Conservation (phyloP, 495 filamentous ascomycete genomes). For the Penicillium daleae region DNA sequence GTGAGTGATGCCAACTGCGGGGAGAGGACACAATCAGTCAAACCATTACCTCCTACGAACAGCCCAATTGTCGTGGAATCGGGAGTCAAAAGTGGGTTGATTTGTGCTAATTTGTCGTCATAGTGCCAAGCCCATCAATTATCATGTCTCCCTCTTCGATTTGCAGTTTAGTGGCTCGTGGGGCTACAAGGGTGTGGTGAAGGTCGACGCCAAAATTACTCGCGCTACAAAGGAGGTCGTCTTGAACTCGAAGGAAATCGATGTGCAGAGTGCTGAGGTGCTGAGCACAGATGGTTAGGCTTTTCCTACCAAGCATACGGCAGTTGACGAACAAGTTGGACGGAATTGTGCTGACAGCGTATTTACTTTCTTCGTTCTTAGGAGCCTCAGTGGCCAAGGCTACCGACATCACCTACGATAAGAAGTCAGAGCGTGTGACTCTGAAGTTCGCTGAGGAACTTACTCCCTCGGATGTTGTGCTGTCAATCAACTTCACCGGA, state of each 20-base stretch:
- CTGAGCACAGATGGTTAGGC: conserved; percentile 38
- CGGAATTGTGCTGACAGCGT: conserved; percentile 18
- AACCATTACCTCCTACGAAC: not conserved
- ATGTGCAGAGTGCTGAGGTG: conserved; percentile 43
- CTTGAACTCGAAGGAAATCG: conserved; percentile 64
- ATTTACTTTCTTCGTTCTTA: conserved; percentile 13
- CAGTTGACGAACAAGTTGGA: not conserved
- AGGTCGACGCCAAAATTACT: conserved; percentile 62
- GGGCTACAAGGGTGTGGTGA: conserved; percentile 81
- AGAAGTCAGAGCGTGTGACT: conserved; percentile 75
- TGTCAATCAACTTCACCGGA: conserved; percentile 80
- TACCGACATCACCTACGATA: conserved; percentile 73
- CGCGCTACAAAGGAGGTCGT: conserved; percentile 70
- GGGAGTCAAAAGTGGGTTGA: not conserved
- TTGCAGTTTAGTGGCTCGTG: conserved; percentile 73
- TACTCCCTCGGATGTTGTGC: conserved; percentile 58
- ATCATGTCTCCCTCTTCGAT: conserved; percentile 79
- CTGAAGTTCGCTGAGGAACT: conserved; percentile 72
- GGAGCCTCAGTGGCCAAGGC: conserved; percentile 55
- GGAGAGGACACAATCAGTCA: not conserved
- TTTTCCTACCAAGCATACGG: not conserved
- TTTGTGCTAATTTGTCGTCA: conserved; percentile 17
- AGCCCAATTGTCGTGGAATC: not conserved
- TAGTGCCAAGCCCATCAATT: conserved; percentile 82
- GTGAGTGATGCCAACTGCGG: conserved; percentile 36